Percentiles rank a stretch among this genome's conserved stretches.
Conservation (phyloP, 371 early-diverging fungal genomes). For the Mortierella sp. region DNA sequence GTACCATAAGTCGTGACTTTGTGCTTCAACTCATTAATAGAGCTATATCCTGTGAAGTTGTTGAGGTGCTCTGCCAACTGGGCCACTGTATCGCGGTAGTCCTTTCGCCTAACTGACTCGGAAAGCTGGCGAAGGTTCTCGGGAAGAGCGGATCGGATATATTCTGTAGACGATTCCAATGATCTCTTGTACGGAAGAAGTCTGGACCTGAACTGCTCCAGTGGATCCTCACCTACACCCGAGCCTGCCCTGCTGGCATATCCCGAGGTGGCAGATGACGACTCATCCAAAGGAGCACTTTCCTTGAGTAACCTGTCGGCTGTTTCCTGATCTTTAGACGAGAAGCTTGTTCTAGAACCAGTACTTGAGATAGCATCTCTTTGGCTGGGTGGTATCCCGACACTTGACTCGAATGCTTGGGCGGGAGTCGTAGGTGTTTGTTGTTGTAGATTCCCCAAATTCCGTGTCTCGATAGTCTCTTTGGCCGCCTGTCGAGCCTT, state of each 20-base stretch:
- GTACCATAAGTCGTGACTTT: conserved; percentile 76
- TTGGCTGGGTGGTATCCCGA: neutral
- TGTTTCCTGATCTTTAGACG: neutral
- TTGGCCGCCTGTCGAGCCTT: conserved; percentile 12
- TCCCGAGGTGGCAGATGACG: neutral
- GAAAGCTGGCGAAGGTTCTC: conserved; percentile 37
- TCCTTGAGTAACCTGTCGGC: neutral
- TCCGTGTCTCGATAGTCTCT: conserved; percentile 16
- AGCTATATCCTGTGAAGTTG: conserved; percentile 84
- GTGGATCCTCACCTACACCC: conserved; percentile 11
- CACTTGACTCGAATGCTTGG: neutral
- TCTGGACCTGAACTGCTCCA: conserved; percentile 26
- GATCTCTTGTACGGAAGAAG: conserved; percentile 42
- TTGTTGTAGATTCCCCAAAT: conserved; percentile 4
- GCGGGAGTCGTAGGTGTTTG: neutral
- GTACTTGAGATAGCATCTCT: neutral
- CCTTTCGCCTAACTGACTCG: conserved; percentile 57
- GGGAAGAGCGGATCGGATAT: conserved; percentile 30
- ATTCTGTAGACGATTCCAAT: conserved; percentile 34
- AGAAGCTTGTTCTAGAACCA: neutral
- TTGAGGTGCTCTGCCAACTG: conserved; percentile 71
- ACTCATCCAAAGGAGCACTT: neutral
- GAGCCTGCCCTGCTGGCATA: neutral
- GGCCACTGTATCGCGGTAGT: conserved; percentile 61
- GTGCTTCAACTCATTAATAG: conserved; percentile 78